phyloP scores from a whole-genome alignment of 2,329 filamentous ascomycete genomes.

The Arthroderma uncinatum region DNA sequence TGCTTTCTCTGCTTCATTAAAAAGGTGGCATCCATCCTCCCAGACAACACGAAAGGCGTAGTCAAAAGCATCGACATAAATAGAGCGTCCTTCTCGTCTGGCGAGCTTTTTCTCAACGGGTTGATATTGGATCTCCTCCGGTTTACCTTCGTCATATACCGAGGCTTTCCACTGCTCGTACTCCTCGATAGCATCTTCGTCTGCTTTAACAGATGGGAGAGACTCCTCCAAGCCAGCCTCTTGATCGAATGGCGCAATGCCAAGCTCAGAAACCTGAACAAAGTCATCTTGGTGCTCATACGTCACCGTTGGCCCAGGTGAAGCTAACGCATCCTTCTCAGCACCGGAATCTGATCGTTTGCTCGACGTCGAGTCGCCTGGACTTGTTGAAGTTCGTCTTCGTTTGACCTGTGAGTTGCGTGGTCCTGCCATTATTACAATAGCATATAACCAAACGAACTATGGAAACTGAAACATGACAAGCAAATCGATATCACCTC shows the following conservation, averaged over 20 bases:
- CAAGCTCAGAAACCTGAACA: neutral
- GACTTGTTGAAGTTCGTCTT: neutral
- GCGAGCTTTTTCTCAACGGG: slow-evolving; percentile 49
- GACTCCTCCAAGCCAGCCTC: slow-evolving; percentile 48
- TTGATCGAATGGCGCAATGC: neutral
- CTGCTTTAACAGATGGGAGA: slow-evolving; percentile 55
- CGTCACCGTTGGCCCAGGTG: neutral
- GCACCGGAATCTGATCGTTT: neutral
- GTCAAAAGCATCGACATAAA: slow-evolving; percentile 97
- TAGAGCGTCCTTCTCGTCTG: slow-evolving; percentile 68
- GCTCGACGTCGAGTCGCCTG: neutral
- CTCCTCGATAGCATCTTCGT: slow-evolving; percentile 62
- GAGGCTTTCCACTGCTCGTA: slow-evolving; percentile 53
- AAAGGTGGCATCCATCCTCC: slow-evolving; percentile 77
- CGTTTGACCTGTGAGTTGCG: neutral
- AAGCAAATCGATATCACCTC: neutral
- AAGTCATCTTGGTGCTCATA: neutral
- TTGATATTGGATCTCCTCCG: slow-evolving; percentile 28
- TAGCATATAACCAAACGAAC: neutral
- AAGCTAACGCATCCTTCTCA: neutral
- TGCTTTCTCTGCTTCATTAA: slow-evolving; percentile 63
- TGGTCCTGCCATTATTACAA: neutral
- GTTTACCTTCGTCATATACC: slow-evolving; percentile 40
- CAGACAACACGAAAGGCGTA: slow-evolving; percentile 80
- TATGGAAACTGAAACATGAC: neutral